Base-by-base conservation (phyloP, 352 stramenopile species). In the Nothophytophthora sp. region DNA sequence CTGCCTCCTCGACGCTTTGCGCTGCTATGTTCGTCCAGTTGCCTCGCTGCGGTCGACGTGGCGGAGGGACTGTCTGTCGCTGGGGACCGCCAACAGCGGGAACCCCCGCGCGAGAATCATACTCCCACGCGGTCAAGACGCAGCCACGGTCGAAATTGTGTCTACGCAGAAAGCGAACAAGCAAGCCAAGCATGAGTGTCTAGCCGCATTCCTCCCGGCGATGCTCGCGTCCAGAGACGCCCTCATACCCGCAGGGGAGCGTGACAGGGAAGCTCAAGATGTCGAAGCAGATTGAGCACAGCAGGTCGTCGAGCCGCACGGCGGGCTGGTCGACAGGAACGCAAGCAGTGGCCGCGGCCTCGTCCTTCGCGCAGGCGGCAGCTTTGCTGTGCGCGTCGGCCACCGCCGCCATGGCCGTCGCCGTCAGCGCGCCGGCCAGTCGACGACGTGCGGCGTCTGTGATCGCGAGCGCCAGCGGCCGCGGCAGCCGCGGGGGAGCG, bases 121-220 rank as follows among this genome's bases (percentile, higher is more conserved):
- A 71, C 4, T 60, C 47, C 81, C 81, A 92, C 5, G 81, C 81
- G 0, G 63, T 77, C 19, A 92, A 47, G 22, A 92, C 79, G 50
- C 81, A 92, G 6, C 81, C 81, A 8, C 81, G 79, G 50, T 92
- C 81, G 48, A 90, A 92, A 62, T 92, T 92, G 61, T 92, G 81
- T n/a, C 81, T 92, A 50, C 16, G 73, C 55, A 37, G 10, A 45
- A 13, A 12, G 22, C 46, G 51, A 35, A 47, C 3, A 48, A 45
- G 22, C 6, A 50, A 47, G 46, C 4, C 15, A 16, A 52, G 13
- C 30, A 16, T 22, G 25, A 9, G 47, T 4, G 10, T 38, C 25
- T 16, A 12, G 2, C 37, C 15, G 13, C 27, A 5, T 6, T 37
- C 15, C 5, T 1, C 22, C 7, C 16, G 35, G 30, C n/a, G 42